phyloP scores from a whole-genome alignment of 2,329 filamentous ascomycete genomes.

The Aspergillus melleus region DNA sequence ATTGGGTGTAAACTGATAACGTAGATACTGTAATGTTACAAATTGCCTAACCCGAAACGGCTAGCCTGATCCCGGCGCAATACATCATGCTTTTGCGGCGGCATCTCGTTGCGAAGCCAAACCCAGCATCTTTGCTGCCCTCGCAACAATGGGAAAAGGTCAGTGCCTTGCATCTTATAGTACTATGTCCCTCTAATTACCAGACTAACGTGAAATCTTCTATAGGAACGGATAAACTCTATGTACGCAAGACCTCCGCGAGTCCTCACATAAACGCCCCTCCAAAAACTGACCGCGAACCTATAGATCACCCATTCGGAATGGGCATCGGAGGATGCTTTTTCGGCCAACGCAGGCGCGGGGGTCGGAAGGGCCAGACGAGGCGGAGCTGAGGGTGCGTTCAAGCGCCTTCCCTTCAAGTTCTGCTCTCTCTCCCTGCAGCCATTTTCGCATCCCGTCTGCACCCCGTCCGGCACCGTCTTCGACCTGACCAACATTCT shows the following conservation, averaged over 20 bases:
- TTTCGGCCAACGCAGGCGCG: constrained; percentile 75
- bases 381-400: constrained; percentile 59
- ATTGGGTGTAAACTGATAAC: no score
- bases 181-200: neutral
- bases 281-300: constrained; percentile 16
- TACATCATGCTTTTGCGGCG: constrained; percentile 17
- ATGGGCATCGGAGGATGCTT: constrained; percentile 90
- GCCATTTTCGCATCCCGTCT: constrained; percentile 92
- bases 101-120: neutral
- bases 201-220: neutral
- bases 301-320: constrained; percentile 88
- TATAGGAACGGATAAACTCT: constrained; percentile 52
- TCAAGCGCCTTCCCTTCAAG: constrained; percentile 93
- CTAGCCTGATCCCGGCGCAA: constrained; percentile 6
- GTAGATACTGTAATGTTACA: neutral
- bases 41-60: neutral
- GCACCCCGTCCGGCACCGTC: constrained; percentile 80
- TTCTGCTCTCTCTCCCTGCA: constrained; percentile 96
- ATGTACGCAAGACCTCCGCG: constrained; percentile 36
- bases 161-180: neutral
- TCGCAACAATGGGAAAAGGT: constrained; percentile 31
- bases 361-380: constrained; percentile 58
- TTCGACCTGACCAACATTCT: constrained; percentile 95
- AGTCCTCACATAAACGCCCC: neutral
- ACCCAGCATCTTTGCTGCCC: neutral